Base-by-base conservation (phyloP, 2,329 filamentous ascomycete species). In the Pseudogymnoascus sp. region DNA sequence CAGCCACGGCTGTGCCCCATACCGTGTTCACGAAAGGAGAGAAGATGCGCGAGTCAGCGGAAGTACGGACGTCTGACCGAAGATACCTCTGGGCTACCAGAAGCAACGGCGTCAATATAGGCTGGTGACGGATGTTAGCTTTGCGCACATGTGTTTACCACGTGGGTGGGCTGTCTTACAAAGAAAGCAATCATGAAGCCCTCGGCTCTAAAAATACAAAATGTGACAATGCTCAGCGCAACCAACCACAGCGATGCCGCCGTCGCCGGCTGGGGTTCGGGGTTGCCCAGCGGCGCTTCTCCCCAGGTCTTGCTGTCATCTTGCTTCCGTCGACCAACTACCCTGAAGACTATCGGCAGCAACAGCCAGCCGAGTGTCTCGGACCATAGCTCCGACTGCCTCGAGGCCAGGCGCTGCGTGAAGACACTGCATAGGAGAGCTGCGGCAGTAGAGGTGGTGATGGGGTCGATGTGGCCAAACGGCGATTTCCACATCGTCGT, bases 321-420 rank as follows among this genome's bases (percentile, higher is more conserved):
- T 19, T 56, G 46, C 46, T 56, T 28, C 10, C 46, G 46, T 33
- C 26, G 46, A 16, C 46, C 46, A 33, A 56, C 46, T 31, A n/a
- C 40, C 19, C 4, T 26, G 24, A 72, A 68, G 1, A 75, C 5
- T 4, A 68, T 5, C 0, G 74, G 70, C 19, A 76, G 31, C 3
- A 72, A 10, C 1, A 64, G 33, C 75, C 75, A 77, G 14, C 72
- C 71, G 1, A 75, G n/a, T 1, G 69, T 59, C 62, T 77, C 75
- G 0, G 75, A 76, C 10, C 46, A 64, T 4, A 76, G 56, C 59
- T 75, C 74, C 1, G 70, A 43, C 28, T 69, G 65, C 6, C 61
- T 61, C 0, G 69, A 62, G 0, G 69, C 63, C 0, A 70, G 40
- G 10, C 59, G 56, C 22, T 70, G 71, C 2, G 64, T 66, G 12